Evolutionary conservation across 2,329 filamentous ascomycete genomes (phyloP).

Genomic region (Podosphaera fusca): DNA sequence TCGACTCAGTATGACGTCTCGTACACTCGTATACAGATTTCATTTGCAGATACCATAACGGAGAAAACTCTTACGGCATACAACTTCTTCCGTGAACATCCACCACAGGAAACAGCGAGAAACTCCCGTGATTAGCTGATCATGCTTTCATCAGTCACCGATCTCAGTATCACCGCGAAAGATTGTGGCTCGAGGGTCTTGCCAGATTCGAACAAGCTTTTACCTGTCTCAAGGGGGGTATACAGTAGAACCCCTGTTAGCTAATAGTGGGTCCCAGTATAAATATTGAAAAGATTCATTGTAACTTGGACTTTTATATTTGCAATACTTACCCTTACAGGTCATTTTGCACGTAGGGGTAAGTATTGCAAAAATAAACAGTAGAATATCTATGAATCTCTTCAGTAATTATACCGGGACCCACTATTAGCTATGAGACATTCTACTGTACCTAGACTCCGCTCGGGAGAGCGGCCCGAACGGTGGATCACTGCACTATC

Average conservation of each 20-base stretch:
- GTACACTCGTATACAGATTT: neutral
- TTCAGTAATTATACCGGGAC: too few relatives aligned
- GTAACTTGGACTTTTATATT: too few relatives aligned
- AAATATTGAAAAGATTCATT: too few relatives aligned
- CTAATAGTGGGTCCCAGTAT: too few relatives aligned
- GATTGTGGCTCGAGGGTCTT: neutral
- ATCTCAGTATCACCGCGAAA: neutral
- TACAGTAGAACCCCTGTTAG: too few relatives aligned
- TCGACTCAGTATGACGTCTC: neutral
- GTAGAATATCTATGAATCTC: too few relatives aligned
- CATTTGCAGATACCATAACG: neutral
- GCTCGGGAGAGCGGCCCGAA: neutral
- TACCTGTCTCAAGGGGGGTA: neutral
- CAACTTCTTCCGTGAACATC: neutral
- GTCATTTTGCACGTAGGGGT: too few relatives aligned
- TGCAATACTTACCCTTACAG: too few relatives aligned
- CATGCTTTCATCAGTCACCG: neutral
- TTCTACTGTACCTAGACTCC: neutral
- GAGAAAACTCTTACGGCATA: neutral
- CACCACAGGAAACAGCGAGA: neutral
- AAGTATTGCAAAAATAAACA: too few relatives aligned
- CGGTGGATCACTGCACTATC: neutral
- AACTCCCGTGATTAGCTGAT: neutral
- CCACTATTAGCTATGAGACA: too few relatives aligned
- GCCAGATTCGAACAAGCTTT: neutral